A percentile compares a stretch with the other conserved stretches of the same genome.
phyloP scores from a whole-genome alignment of 164 flowering plant species.

The Tinospora cordifolia region DNA sequence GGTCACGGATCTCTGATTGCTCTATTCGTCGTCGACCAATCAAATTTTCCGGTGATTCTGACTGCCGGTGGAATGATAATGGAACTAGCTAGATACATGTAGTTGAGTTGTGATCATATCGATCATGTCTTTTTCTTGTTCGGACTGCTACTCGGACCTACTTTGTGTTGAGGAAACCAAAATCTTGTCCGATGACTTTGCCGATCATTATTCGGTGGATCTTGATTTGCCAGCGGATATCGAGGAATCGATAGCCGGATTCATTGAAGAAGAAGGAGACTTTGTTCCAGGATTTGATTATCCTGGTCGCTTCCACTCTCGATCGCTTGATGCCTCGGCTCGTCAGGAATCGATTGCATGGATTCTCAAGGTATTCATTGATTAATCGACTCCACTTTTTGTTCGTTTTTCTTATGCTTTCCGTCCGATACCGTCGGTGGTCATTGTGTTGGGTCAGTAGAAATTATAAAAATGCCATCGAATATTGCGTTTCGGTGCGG shows the following conservation, averaged over 20 bases:
- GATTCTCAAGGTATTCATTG: constrained; percentile 73
- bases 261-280: constrained; percentile 58
- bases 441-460: neutral
- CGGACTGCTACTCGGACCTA: constrained; percentile 50
- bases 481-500: neutral
- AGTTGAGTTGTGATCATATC: neutral
- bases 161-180: constrained; percentile 71
- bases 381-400: neutral
- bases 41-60: neutral
- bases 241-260: constrained; percentile 54
- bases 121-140: constrained; percentile 30
- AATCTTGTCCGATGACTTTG: constrained; percentile 30
- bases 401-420: neutral
- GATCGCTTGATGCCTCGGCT: constrained; percentile 56
- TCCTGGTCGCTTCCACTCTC: constrained; percentile 33
- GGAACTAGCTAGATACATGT: neutral
- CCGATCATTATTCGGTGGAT: constrained; percentile 35
- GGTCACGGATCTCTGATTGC: neutral
- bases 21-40: neutral
- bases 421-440: neutral
- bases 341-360: constrained; percentile 64
- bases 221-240: constrained; percentile 25
- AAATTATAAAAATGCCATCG: neutral
- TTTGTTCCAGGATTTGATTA: constrained; percentile 54
- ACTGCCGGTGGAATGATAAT: neutral